A percentile compares a stretch with the other conserved stretches of the same genome.
Evolutionary conservation across 2,329 filamentous ascomycete species (phyloP).

Genomic region (Penicillium sp.): DNA sequence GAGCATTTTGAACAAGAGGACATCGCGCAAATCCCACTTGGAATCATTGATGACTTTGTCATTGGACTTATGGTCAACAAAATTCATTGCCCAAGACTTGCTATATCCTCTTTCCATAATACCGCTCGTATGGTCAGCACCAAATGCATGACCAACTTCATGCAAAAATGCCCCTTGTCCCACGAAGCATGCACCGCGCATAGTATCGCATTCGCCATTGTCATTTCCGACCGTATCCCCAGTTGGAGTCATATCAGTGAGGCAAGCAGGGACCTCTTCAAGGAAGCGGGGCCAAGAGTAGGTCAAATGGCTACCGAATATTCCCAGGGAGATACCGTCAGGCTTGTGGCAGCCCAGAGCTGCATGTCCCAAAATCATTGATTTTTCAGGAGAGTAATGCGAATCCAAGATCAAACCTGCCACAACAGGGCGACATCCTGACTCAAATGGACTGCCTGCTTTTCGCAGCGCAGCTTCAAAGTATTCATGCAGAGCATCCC

Average conservation of each 20-base stretch:
- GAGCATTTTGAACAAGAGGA: constrained; percentile 20
- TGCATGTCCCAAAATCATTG: constrained; percentile 26
- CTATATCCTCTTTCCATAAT: constrained; percentile 48
- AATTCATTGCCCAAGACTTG: constrained; percentile 49
- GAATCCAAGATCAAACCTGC: constrained; percentile 27
- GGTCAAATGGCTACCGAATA: constrained; percentile 28
- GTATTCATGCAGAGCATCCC: constrained; percentile 19
- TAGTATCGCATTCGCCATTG: constrained; percentile 47
- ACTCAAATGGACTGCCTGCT: constrained; percentile 18
- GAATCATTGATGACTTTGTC: constrained; percentile 29
- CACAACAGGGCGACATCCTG: constrained; percentile 19
- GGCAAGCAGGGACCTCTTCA: constrained; percentile 25
- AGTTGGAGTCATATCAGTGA: constrained; percentile 39
- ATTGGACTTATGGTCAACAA: constrained; percentile 35
- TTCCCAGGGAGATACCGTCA: constrained; percentile 22
- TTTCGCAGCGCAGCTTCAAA: constrained; percentile 18
- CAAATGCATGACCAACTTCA: constrained; percentile 44
- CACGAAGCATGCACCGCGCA: constrained; percentile 53
- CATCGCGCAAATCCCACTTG: constrained; percentile 39
- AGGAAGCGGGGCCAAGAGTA: constrained; percentile 30
- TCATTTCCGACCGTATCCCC: constrained; percentile 49
- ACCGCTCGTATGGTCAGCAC: constrained; percentile 34
- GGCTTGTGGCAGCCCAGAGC: constrained; percentile 25
- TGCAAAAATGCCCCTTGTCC: constrained; percentile 44
- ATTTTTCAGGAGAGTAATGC: constrained; percentile 17